Evolutionary conservation across 805 yeast genomes (phyloP), one percentile per base, ranked within the genome.

Genomic region (Barnettozyma pratensis): DNA sequence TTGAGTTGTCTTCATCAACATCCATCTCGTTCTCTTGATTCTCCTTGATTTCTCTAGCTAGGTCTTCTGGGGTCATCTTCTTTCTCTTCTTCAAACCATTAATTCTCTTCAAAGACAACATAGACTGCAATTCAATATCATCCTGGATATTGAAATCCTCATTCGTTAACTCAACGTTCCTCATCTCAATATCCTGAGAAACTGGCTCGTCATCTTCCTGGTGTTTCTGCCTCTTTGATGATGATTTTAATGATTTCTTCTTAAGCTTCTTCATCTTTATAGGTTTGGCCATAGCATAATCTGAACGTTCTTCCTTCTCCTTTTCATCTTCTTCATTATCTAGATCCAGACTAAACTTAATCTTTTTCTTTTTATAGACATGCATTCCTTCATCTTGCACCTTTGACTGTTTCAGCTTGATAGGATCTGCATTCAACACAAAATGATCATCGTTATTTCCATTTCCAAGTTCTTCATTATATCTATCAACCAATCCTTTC

Each of bases 231-330:
- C 58, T 35, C 11, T 46, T 45, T 4, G 29, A 36, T 4, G 29
- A 36, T 7, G 37, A 27, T 11, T 41, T 46, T 11, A 49, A 34
- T 12, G 46, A 39, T 28, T 59, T 60, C 14, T 62, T 57, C 47
- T 61, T 63, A 39, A 56, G 34, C 37, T 61, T 65, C 40, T 63
- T 64, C 58, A 63, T 62, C 52, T 64, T 65, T 12, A 63, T 48
- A 8, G 66, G 66, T 39, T 63, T 64, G 4, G 47, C 41, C 37
- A 46, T 50, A 1, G 59, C 58, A 48, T 61, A 61, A 43, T 61
- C 65, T 3, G 50, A 41, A 5, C 28, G 35, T 3, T 35, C 34
- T 6, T 48, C 54, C 4, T 27, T 30, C 2, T 45, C 53, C 26
- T 27, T 41, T 8, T 54, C 56, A 8, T 48, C 52, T 12, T 54